Evolutionary conservation across 495 filamentous ascomycete species (phyloP), one percentile per base, ranked within the genome.

Genomic region (Venustampulla echinocandica): DNA sequence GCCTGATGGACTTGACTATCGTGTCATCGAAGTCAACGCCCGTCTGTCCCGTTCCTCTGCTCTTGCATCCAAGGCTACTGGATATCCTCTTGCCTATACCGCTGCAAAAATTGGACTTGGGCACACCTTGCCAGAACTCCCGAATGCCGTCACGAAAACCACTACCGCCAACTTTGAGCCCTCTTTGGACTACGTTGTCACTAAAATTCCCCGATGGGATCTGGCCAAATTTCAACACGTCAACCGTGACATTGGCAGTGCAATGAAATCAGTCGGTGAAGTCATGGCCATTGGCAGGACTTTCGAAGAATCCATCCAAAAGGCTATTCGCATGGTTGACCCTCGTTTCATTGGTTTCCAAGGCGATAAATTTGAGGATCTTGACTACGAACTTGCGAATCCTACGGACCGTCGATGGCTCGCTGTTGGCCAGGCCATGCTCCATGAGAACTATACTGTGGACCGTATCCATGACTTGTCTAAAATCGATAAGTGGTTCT

Each of bases 121-220:
- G 15, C 89, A 97, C 69, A 94, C 80, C 54, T 74, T 97, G 18
- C 90, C 90, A 33, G 89, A 97, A 68, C 75, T 97, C 18, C 90
- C 92, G 54, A 97, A 97, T 58, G 90, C 90, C 45, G 92, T 97
- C 30, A 97, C 90, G 27, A 95, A 94, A 75, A 97, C 90, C 15
- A 97, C 90, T 14, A 98, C 92, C 10, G 90, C 90, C 59, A 98
- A 98, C 71, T 98, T 97, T 64, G 90, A 97, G 63, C 90, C 90
- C 28, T 94, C 87, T 52, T 74, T 97, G 44, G 90, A 97, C 61
- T 97, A 97, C 52, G 83, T 98, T 52, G 90, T 98, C 49, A 95
- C 89, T 50, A 98, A 98, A 73, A 98, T 98, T 56, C 90, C 90
- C 57, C 76, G 92, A 32, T 98, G 90, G 90, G 90, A 96, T 71